Evolutionary conservation across 305 asterid species (phyloP).

Genomic region (Fraxinus nigra): DNA sequence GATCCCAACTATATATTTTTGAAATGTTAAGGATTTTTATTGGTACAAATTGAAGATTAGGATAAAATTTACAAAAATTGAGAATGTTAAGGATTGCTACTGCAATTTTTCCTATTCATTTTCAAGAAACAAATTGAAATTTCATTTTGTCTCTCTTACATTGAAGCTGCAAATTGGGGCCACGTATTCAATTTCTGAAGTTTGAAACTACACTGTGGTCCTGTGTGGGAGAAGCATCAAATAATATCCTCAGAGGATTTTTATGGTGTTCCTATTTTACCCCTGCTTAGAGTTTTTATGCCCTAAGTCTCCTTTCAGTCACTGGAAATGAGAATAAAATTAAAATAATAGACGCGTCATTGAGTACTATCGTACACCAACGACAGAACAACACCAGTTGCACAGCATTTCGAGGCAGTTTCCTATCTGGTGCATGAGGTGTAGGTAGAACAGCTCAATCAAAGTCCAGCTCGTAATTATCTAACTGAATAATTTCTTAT

Average conservation of each 20-base stretch:
- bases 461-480: neutral
- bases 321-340: neutral
- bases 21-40: neutral
- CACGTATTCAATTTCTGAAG: constrained; percentile 15
- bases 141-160: constrained; percentile 19
- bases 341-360: constrained; percentile 16
- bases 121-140: neutral
- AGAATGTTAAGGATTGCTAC: neutral
- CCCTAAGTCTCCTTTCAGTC: neutral
- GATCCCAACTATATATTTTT: neutral
- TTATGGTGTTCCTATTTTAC: neutral
- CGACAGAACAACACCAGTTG: constrained; percentile 17
- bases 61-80: too few relatives aligned
- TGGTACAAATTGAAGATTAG: too few relatives aligned
- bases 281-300: neutral
- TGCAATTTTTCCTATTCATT: neutral
- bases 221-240: neutral
- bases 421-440: neutral
- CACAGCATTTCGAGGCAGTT: neutral
- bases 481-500: neutral
- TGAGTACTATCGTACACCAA: constrained; percentile 7
- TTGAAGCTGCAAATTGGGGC: constrained; percentile 13
- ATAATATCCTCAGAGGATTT: constrained; percentile 5
- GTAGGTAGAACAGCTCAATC: neutral
- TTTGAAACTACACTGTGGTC: constrained; percentile 8